phyloP scores from a whole-genome alignment of 2,329 filamentous ascomycete genomes.

The Orbilia ellipsospora region DNA sequence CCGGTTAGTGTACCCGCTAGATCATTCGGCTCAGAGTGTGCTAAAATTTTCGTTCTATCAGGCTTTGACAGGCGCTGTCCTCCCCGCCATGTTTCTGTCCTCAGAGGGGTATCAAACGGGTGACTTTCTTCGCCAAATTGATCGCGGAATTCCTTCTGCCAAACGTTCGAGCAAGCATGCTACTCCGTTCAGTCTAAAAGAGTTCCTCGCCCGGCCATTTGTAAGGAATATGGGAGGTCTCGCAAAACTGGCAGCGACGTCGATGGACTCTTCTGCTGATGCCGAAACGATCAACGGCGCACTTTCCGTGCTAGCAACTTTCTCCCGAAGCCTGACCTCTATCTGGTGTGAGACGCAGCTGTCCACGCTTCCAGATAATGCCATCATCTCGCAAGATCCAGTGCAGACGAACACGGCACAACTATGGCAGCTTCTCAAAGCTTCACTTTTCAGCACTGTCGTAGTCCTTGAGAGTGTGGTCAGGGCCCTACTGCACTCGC shows the following conservation, averaged over 20 bases:
- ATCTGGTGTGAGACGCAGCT: conserved; percentile 42
- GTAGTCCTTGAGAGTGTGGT: conserved; percentile 80
- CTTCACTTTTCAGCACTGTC: conserved; percentile 79
- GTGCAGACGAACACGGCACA: conserved; percentile 43
- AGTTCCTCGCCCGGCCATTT: conserved; percentile 67
- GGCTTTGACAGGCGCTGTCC: conserved; percentile 74
- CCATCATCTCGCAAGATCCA: conserved; percentile 32
- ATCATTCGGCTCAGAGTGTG: neutral
- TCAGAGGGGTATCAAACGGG: conserved; percentile 79
- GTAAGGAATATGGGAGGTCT: conserved; percentile 75
- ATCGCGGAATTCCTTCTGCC: conserved; percentile 72
- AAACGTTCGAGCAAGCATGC: conserved; percentile 73
- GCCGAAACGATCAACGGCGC: conserved; percentile 63
- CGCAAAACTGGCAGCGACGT: conserved; percentile 73
- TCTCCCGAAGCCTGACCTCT: conserved; percentile 38
- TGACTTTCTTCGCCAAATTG: conserved; percentile 77
- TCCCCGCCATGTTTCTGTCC: conserved; percentile 75
- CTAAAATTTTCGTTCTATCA: conserved; percentile 21
- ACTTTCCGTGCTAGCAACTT: conserved; percentile 40
- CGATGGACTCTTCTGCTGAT: conserved; percentile 65
- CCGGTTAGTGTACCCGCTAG: conserved; percentile 16
- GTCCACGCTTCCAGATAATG: conserved; percentile 35
- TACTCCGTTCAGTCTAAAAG: conserved; percentile 40
- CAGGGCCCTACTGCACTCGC: conserved; percentile 71
- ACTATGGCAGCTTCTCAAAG: conserved; percentile 79